Conservation (phyloP, 148 eudicot species). For the Gaultheria prostrata region DNA sequence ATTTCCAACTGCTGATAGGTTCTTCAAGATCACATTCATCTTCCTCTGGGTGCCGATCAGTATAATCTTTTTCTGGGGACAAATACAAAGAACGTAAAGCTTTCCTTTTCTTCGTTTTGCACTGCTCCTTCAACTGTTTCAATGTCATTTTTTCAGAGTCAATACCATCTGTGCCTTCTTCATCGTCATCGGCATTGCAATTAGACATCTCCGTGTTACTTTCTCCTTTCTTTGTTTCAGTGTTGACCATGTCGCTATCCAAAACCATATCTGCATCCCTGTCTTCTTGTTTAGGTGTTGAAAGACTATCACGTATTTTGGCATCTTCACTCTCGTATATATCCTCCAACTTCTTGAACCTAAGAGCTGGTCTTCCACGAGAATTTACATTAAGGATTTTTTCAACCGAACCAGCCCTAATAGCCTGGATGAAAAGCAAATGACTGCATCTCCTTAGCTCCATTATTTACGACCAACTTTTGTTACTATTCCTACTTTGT, state of each 20-base stretch:
- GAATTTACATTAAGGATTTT: conserved; percentile 41
- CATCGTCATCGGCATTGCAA: conserved; percentile 6
- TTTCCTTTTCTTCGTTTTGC: conserved; percentile 59
- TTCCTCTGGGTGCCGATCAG: conserved; percentile 29
- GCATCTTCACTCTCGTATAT: conserved; percentile 37
- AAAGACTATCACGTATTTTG: conserved; percentile 11
- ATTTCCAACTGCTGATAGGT: conserved; percentile 58
- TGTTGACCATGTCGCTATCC: conserved; percentile 23
- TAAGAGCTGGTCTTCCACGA: conserved; percentile 41
- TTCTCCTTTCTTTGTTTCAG: conserved; percentile 26
- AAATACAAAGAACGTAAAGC: conserved; percentile 11
- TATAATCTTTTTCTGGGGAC: conserved; percentile 34
- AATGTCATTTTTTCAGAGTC: conserved; percentile 40
- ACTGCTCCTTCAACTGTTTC: conserved; percentile 40
- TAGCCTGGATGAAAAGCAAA: conserved; percentile 47
- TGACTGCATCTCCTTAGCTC: conserved; percentile 48
- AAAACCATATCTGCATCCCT: conserved; percentile 26
- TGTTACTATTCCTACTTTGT: conserved; percentile 2
- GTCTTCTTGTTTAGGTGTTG: conserved; percentile 24
- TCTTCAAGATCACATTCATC: conserved; percentile 55
- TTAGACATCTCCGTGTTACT: conserved; percentile 6
- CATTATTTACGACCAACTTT: conserved; percentile 29
- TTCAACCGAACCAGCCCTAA: conserved; percentile 38
- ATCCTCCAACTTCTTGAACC: conserved; percentile 43
- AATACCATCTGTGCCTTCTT: conserved; percentile 25